Conservation (phyloP, 257 asterid species). For the Solanum megistacrolobum region DNA sequence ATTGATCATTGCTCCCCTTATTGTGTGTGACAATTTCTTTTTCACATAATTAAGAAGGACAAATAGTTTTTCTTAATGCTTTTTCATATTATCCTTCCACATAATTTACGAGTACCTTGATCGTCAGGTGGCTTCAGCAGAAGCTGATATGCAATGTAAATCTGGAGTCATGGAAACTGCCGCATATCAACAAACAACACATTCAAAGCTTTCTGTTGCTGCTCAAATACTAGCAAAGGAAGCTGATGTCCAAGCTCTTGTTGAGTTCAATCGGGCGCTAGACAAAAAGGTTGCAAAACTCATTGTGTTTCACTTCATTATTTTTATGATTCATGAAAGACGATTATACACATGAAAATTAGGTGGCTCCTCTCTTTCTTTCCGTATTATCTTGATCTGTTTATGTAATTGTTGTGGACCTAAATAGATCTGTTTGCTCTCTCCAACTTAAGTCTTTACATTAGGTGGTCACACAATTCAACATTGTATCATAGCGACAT, state of each 20-base stretch:
- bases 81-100: neutral
- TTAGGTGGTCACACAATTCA: neutral
- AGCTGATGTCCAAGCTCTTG: constrained; percentile 84
- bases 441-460: neutral
- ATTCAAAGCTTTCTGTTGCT: constrained; percentile 26
- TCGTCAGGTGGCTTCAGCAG: constrained; percentile 42
- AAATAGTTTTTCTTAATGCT: neutral
- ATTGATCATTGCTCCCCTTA: neutral
- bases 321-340: neutral
- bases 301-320: neutral
- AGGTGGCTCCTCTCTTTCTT: neutral
- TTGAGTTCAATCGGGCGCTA: constrained; percentile 68
- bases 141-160: constrained; percentile 28
- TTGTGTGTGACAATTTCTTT: neutral
- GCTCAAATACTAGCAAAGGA: constrained; percentile 73
- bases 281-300: constrained; percentile 61
- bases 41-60: neutral
- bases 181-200: constrained; percentile 23
- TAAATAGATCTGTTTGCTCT: neutral
- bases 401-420: neutral
- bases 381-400: neutral
- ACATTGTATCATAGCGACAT: neutral
- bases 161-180: constrained; percentile 26
- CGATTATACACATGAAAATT: neutral
- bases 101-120: neutral